Evolutionary conservation across 2,329 filamentous ascomycete genomes (phyloP), one percentile per base, ranked within the genome.

Genomic region (Paracamarosporium sp.): DNA sequence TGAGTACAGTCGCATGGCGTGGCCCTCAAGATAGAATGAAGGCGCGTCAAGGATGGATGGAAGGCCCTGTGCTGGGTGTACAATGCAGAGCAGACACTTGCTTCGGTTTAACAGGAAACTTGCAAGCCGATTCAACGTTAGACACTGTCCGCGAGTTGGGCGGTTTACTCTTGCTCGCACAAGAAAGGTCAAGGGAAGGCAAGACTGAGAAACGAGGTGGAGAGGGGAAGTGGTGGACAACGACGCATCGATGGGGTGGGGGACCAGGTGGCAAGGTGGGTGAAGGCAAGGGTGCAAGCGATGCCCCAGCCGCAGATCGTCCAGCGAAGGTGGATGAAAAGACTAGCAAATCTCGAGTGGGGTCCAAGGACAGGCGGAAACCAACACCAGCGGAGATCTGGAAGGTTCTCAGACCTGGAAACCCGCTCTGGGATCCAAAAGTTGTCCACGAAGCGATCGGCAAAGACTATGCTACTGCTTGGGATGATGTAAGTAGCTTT

Each of bases 141-240:
- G 86, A 88, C 66, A 62, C 83, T 8, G 78, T 86, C 59, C 80
- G 85, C 53, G 86, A 89, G 64, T 72, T 87, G 4, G 85, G 84
- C 5, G 82, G 80, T 1, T 75, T 88, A 71, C 74, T 89, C 13
- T 76, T 86, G 20, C 69, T 87, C 2, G 86, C 86, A 1, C 85
- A 88, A 69, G 85, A 88, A 69, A 80, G 86, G 35, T 79, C 79
- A n/a, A 79, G 86, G 50, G 80, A 88, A 65, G 85, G 84, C 0
- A 78, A 74, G 52, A 66, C 66, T 1, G 83, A 86, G 63, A 68
- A 73, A 47, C 79, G 74, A 50, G 79, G 83, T 3, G 84, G 85
- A 1, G 81, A 85, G 62, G 83, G 83, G 3, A 81, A 85, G 65
- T 89, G 86, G 86, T 89, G 85, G 84, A 83, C 85, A 2, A 80